Percentiles rank a stretch among this genome's conserved stretches.
phyloP scores from a whole-genome alignment of 345 rosid genomes.

The Aethionema arabicum region DNA sequence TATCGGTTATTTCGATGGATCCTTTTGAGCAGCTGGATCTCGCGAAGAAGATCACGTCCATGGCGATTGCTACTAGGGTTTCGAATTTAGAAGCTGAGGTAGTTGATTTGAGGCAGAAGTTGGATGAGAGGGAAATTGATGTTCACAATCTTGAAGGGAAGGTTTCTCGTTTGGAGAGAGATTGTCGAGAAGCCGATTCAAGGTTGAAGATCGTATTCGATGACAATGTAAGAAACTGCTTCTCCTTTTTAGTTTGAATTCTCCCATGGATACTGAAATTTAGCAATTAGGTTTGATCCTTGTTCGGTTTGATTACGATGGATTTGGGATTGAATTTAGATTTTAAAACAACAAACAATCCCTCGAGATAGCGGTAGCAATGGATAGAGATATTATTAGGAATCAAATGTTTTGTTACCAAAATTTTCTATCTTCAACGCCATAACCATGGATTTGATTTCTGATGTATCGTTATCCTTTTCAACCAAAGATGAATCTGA shows the following conservation, averaged over 20 bases:
- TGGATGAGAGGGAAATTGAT: constrained; percentile 53
- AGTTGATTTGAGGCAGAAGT: constrained; percentile 42
- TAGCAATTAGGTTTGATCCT: too few relatives aligned
- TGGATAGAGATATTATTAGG: not conserved
- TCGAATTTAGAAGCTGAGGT: constrained; percentile 62
- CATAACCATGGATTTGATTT: not conserved
- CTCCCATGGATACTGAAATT: too few relatives aligned
- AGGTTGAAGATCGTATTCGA: constrained; percentile 46
- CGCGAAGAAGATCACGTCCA: constrained; percentile 86
- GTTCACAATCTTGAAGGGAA: constrained; percentile 56
- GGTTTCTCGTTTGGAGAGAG: constrained; percentile 44
- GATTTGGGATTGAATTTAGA: too few relatives aligned
- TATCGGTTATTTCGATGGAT: constrained; percentile 69
- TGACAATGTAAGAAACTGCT: constrained; percentile 48
- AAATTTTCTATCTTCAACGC: not conserved
- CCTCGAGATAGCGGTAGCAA: not conserved
- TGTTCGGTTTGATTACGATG: too few relatives aligned
- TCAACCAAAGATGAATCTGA: constrained; percentile 49
- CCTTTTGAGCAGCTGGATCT: constrained; percentile 87
- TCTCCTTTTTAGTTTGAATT: not conserved
- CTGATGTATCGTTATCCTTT: not conserved
- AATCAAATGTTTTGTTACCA: not conserved
- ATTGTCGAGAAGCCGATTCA: constrained; percentile 52
- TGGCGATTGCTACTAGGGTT: constrained; percentile 80
- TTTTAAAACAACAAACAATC: not conserved